Evolutionary conservation across 2,329 filamentous ascomycete genomes (phyloP), one percentile per base, ranked within the genome.

Genomic region (Polytolypa hystricis): DNA sequence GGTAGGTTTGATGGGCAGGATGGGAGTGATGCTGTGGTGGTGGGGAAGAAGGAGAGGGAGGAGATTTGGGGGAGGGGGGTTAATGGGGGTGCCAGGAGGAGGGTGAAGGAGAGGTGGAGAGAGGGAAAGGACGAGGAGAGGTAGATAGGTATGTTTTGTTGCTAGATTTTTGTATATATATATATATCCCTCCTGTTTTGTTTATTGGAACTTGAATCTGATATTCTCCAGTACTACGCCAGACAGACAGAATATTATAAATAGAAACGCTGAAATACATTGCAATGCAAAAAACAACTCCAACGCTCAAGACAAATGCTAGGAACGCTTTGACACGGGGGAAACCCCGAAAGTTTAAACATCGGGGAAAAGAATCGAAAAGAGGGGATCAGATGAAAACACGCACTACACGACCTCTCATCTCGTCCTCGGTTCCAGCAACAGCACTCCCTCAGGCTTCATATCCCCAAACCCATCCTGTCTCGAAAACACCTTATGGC

Each of bases 401-500:
- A 41, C 43, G 10, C 33, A 35, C 25, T 38, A 45, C 33, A 45
- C 44, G 35, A 46, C 20, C 37, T 44, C 42, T 20, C 46, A 50
- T 18, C 29, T 19, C 30, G 44, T 42, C 8, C 48, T 49, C 8
- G 30, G 30, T 14, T 42, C 35, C 25, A 47, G 33, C 34, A 47
- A 31, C 37, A 44, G 9, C 38, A 55, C 54, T 12, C 62, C 62
- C 3, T 46, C 39, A 3, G 59, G 58, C 7, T 45, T 45, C 41
- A 57, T 56, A 29, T 49, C 49, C 14, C 51, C 51, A 40, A 66
- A 66, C 14, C 61, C 60, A n/a, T 53, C 49, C 30, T 74, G 77
- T 20, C 82, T 67, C 43, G 74, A 71, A 57, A 81, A 93, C n/a
- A 94, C 71, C 55, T 73, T 78, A 45, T 65, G 66, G 0, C 87